Evolutionary conservation across 768 basidiomycete species (phyloP), one percentile per base, ranked within the genome.

Genomic region (Mrakia blollopis): DNA sequence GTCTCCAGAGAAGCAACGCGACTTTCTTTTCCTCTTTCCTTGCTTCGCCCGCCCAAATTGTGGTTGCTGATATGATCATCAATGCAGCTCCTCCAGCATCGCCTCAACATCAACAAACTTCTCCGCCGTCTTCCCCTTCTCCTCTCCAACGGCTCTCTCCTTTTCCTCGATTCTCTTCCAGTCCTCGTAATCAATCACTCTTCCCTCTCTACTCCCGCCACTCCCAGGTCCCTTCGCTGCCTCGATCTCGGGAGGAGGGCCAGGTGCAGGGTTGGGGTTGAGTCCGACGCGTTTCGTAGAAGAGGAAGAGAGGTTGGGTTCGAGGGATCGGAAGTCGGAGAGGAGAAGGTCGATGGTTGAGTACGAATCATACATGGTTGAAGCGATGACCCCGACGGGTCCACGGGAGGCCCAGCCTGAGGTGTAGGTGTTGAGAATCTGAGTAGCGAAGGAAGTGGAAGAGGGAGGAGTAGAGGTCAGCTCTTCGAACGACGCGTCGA

Each of bases 361-460:
- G 81, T 94, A 93, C 30, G 95, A 92, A 81, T 97, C 88, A 83
- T 93, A 89, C 94, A 99, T 94, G 47, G 97, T 97, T 4, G 90
- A 87, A 2, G 93, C 94, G 63, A 98, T 86, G 18, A 98, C 94
- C 14, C 95, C 95, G 72, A 89, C 90, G 0, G 97, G 94, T 50
- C 96, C 96, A 4, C 88, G 89, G 2, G 93, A 91, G 2, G 93
- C 91, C 97, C 97, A 99, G 14, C 96, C 96, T 1, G 92, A 90
- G 1, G 93, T 91, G 81, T 97, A 99, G n/a, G 95, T 86, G 76
- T 88, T 88, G 6, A 83, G 81, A 9, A 86, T 75, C 83, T 85
- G 80, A 39, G 4, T 11, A 32, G 21, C 11, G 18, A 57, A 47
- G 3, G 41, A 57, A n/a, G n/a, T 28, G 54, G 30, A 72, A 52